Evolutionary conservation across 305 asterid species (phyloP).

Genomic region (Fraxinus dipetala): DNA sequence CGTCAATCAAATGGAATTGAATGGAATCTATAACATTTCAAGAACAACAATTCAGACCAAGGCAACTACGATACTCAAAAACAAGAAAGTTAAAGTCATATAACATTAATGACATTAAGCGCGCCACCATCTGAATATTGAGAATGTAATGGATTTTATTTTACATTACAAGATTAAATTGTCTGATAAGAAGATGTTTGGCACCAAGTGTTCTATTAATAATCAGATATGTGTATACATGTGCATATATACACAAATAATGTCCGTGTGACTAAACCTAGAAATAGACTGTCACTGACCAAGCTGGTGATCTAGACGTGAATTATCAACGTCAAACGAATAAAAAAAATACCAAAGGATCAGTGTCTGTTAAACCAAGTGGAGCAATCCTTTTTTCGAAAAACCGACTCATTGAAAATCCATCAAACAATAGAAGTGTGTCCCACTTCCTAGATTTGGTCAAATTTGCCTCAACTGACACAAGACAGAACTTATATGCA

Average conservation of each 20-base stretch:
- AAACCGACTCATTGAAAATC: background rate
- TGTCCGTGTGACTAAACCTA: background rate
- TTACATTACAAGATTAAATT: background rate
- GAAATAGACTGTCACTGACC: background rate
- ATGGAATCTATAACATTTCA: background rate
- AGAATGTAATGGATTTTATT: background rate
- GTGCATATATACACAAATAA: background rate
- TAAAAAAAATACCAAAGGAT: background rate
- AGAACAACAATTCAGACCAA: background rate
- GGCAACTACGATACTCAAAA: background rate
- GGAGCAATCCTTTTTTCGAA: slow-evolving; percentile 10
- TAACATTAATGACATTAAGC: background rate
- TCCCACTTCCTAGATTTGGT: background rate
- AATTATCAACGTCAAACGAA: background rate
- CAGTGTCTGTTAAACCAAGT: background rate
- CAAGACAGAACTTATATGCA: background rate
- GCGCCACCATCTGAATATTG: background rate
- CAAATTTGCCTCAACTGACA: slow-evolving; percentile 5
- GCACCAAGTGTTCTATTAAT: background rate
- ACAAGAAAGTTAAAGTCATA: background rate
- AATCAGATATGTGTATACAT: background rate
- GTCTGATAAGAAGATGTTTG: background rate
- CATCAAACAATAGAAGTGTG: background rate
- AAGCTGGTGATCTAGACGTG: background rate
- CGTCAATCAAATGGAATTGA: background rate